phyloP scores from a whole-genome alignment of 805 yeast genomes.

The Nakazawaea wyomingensis region DNA sequence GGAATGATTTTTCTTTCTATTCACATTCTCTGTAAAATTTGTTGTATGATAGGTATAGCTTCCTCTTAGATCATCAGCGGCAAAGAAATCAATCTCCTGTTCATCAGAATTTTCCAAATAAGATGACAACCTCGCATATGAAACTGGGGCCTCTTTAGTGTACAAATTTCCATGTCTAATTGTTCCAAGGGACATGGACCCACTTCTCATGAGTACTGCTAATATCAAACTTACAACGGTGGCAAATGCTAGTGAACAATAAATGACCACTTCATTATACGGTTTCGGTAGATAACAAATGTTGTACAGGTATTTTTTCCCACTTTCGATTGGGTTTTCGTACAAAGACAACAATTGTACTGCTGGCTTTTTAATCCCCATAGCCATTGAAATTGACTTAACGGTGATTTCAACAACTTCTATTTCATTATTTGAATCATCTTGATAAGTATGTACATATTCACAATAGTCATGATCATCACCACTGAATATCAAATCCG shows the following conservation, averaged over 20 bases:
- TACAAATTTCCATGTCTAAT: not conserved
- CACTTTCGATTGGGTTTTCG: slow-evolving; percentile 9
- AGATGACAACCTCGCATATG: slow-evolving; percentile 5
- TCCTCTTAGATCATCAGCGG: slow-evolving; percentile 1
- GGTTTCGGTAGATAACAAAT: slow-evolving; percentile 44
- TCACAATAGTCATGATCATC: slow-evolving; percentile 97
- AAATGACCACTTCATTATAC: slow-evolving; percentile 34
- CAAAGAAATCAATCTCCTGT: not conserved
- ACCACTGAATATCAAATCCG: slow-evolving; percentile 76
- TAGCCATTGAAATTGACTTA: slow-evolving; percentile 86
- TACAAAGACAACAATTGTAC: slow-evolving; percentile 65
- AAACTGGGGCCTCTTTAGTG: slow-evolving; percentile 8
- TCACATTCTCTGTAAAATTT: slow-evolving; percentile 1
- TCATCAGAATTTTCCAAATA: slow-evolving; percentile 4
- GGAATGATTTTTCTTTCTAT: slow-evolving; percentile 1
- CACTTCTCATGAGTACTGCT: slow-evolving; percentile 1
- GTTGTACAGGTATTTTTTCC: slow-evolving; percentile 27
- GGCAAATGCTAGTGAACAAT: slow-evolving; percentile 31
- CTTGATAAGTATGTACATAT: slow-evolving; percentile 47
- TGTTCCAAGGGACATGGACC: slow-evolving; percentile 1
- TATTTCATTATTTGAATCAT: slow-evolving; percentile 10
- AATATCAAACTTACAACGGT: slow-evolving; percentile 15
- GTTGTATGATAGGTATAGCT: slow-evolving; percentile 10
- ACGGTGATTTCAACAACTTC: slow-evolving; percentile 66
- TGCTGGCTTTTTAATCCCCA: slow-evolving; percentile 78